These are phyloP conservation scores for Nemophila menziesii DNA, from an alignment of 257 asterid species.

Conservation along the genomic window DNA sequence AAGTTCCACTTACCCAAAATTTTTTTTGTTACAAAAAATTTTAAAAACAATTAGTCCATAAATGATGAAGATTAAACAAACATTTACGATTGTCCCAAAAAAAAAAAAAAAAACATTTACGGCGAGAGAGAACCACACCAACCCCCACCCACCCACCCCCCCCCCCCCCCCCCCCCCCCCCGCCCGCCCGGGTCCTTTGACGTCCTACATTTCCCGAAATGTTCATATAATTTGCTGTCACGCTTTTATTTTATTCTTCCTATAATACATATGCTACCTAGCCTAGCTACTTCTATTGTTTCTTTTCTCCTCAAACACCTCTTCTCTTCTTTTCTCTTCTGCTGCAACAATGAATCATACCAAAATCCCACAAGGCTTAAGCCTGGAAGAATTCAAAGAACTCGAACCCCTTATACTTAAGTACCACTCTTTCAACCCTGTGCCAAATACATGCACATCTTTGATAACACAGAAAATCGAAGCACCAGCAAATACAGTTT, in stretches of 20 bases:
- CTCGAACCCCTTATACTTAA: constrained; percentile 37
- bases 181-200: background rate
- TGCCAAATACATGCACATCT: constrained; percentile 67
- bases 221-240: background rate
- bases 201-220: background rate
- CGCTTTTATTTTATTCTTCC: background rate
- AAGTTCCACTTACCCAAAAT: too few relatives aligned
- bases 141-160: background rate
- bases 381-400: constrained; percentile 40
- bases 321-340: background rate
- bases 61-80: too few relatives aligned
- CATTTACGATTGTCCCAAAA: too few relatives aligned
- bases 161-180: too few relatives aligned
- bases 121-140: background rate
- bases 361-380: constrained; percentile 37
- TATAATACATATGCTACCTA: background rate
- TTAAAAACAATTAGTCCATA: too few relatives aligned
- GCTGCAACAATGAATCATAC: constrained; percentile 15
- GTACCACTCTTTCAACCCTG: constrained; percentile 48
- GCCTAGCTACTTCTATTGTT: background rate
- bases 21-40: too few relatives aligned
- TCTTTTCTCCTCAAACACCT: too few relatives aligned
- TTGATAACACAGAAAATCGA: constrained; percentile 51
- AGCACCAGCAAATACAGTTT: constrained; percentile 57
- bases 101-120: background rate